phyloP scores from a whole-genome alignment of 805 yeast species.

The Yamadazyma phyllophila region DNA sequence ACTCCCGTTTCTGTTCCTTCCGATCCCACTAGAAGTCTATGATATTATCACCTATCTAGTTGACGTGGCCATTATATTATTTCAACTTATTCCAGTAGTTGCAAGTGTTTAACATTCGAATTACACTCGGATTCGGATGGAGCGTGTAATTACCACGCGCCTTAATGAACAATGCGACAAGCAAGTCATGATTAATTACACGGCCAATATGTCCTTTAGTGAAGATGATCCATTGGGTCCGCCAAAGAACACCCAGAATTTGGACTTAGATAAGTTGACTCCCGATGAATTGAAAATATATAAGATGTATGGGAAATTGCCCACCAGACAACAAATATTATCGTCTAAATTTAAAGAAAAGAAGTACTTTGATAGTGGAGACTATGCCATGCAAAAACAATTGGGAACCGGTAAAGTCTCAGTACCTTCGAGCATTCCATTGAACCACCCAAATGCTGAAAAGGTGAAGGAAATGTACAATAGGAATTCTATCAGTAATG shows the following conservation, averaged over 20 bases:
- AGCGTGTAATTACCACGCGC: constrained; percentile 3
- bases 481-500: constrained; percentile 55
- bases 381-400: constrained; percentile 75
- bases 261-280: constrained; percentile 57
- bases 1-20: constrained; percentile 25
- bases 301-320: constrained; percentile 81
- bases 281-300: constrained; percentile 80
- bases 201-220: constrained; percentile 27
- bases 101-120: background rate
- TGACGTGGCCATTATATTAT: constrained; percentile 20
- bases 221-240: constrained; percentile 54
- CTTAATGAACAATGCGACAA: background rate
- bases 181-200: constrained; percentile 1
- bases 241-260: constrained; percentile 41
- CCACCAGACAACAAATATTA: constrained; percentile 73
- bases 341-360: constrained; percentile 78
- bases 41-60: constrained; percentile 26
- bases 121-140: too few species aligned
- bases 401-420: constrained; percentile 21
- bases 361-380: constrained; percentile 92
- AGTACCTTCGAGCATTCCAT: constrained; percentile 35
- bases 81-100: constrained; percentile 3
- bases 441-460: constrained; percentile 55
- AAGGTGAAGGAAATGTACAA: constrained; percentile 56
- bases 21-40: constrained; percentile 34